Evolutionary conservation across 805 yeast species (phyloP), one percentile per base, ranked within the genome.

Genomic region (Yarrowia hollandica): DNA sequence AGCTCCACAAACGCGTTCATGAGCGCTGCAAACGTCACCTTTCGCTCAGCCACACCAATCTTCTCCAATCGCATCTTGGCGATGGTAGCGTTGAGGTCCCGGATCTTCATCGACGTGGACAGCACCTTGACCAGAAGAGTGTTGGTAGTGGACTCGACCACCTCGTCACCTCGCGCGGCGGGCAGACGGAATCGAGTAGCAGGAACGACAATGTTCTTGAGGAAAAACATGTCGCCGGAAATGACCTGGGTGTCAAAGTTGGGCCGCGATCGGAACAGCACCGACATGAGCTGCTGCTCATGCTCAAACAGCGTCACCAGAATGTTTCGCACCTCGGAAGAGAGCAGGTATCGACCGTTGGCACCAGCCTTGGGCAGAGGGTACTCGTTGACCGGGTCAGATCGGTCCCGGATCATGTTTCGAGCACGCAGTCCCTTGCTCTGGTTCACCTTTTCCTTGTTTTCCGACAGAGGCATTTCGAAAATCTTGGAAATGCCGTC

Each of bases 121-220:
- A 94, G 77, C 56, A 95, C 80, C 67, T 84, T 86, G 21, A 94
- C 80, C 48, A 94, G 77, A 60, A 91, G 78, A 74, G 91, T 96
- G 72, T 94, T 95, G 75, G 90, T 96, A 48, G 94, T 76, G 72
- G 90, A 91, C 74, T 94, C 97, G 72, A 94, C 98, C 62, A 92
- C 82, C 71, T 90, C 97, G 60, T 94, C 99, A 60, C 99, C 99
- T 61, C 94, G 78, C 72, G 91, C 91, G 14, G 96, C 86, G n/a
- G 99, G 99, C 65, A 91, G 79, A 72, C 99, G 82, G 78, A 94
- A 94, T 72, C 98, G 81, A 1, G 98, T 95, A 54, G 99, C 91
- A 33, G 99, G 99, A 35, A 95, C 98, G 37, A 90, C 85, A 61
- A 94, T 76, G 4, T 90, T 84, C 65, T 89, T 91, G 66, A 90